Conservation (phyloP, 148 eudicot genomes). For the Dysphania ambrosioides region DNA sequence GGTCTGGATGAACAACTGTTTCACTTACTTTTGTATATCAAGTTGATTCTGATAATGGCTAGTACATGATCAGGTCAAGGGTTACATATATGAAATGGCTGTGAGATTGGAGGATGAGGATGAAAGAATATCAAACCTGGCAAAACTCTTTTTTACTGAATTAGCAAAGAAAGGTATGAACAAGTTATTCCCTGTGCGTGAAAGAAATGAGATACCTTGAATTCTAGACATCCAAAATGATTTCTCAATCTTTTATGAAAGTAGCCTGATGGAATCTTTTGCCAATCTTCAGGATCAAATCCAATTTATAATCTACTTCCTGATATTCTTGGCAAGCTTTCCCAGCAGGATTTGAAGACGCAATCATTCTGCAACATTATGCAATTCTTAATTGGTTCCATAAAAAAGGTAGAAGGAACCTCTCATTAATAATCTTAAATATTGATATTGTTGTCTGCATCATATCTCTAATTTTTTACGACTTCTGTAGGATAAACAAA, state of each 20-base stretch:
- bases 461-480: background rate
- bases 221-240: background rate
- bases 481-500: slow-evolving; percentile 79
- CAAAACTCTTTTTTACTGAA: slow-evolving; percentile 83
- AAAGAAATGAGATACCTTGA: background rate
- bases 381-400: slow-evolving; percentile 92
- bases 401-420: slow-evolving; percentile 63
- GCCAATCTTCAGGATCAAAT: slow-evolving; percentile 57
- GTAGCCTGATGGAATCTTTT: slow-evolving; percentile 8
- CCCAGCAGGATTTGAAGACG: slow-evolving; percentile 59
- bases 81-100: slow-evolving; percentile 89
- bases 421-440: background rate
- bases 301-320: slow-evolving; percentile 95
- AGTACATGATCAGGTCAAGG: slow-evolving; percentile 64
- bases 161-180: slow-evolving; percentile 76
- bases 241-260: background rate
- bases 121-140: slow-evolving; percentile 86
- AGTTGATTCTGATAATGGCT: slow-evolving; percentile 3
- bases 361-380: slow-evolving; percentile 83
- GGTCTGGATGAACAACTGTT: slow-evolving; percentile 39
- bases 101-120: slow-evolving; percentile 87
- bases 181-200: background rate
- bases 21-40: slow-evolving; percentile 4
- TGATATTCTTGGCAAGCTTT: slow-evolving; percentile 87
- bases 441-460: background rate